Evolutionary conservation across 495 filamentous ascomycete species (phyloP).

Genomic region (Podospora pseudoanserina): DNA sequence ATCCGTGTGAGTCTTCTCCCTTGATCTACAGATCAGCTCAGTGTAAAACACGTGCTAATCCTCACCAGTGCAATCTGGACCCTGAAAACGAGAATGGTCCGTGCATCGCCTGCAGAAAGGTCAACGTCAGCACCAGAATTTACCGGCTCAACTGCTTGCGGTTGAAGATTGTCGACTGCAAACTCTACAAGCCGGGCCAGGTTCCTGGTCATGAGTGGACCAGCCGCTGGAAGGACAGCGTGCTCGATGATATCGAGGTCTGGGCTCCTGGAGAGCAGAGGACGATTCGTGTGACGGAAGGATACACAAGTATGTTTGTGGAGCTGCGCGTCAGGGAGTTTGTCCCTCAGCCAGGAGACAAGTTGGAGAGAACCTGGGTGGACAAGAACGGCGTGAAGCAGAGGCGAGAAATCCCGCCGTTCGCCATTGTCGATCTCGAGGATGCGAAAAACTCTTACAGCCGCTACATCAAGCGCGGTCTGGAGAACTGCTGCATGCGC

Average conservation of each 20-base stretch:
- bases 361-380: constrained; percentile 46
- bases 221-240: constrained; percentile 48
- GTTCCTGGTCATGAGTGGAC: constrained; percentile 52
- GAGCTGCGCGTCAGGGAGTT: constrained; percentile 46
- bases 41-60: constrained; percentile 12
- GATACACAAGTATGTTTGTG: constrained; percentile 41
- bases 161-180: constrained; percentile 51
- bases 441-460: constrained; percentile 41
- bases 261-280: constrained; percentile 43
- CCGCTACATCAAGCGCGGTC: constrained; percentile 40
- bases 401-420: constrained; percentile 41
- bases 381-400: constrained; percentile 32
- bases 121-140: constrained; percentile 37
- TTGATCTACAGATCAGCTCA: not conserved
- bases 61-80: constrained; percentile 44
- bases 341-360: constrained; percentile 46
- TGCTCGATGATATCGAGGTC: constrained; percentile 47
- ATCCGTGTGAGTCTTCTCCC: constrained; percentile 43
- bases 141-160: constrained; percentile 47
- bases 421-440: constrained; percentile 48
- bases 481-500: constrained; percentile 40
- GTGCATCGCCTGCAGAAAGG: constrained; percentile 48
- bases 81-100: constrained; percentile 38
- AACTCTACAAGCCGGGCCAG: constrained; percentile 48
- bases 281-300: constrained; percentile 45